Evolutionary conservation across 495 filamentous ascomycete genomes (phyloP), one percentile per base, ranked within the genome.

Genomic region (Podospora bellae-mahoneyi): DNA sequence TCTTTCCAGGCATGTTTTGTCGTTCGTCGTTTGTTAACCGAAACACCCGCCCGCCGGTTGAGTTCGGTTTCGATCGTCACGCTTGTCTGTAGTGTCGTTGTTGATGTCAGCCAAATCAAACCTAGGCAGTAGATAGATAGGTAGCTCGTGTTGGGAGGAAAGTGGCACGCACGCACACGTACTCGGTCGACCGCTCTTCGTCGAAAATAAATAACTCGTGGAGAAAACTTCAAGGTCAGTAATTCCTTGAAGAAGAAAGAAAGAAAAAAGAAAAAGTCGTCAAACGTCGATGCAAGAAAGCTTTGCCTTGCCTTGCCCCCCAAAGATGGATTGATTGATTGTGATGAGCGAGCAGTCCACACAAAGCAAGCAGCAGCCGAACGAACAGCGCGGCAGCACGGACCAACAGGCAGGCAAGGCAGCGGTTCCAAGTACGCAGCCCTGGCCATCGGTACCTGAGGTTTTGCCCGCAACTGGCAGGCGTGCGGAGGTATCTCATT

Each of bases 1-100:
- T 88, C 74, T 91, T 91, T 73, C 83, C 85, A 65, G 83, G 84
- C 82, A 84, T 32, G 6, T 32, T 32, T 4, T 32, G 30, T 32
- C 30, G 30, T 32, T 66, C 7, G 32, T 68, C 48, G 69, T 65
- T 67, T 55, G 23, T 23, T 23, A 23, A 23, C 23, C 1, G 23
- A 23, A 23, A 23, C 23, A 23, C 23, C 23, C 23, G 23, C 23
- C 23, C 23, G 23, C 23, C 23, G 23, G 23, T 23, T 23, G 23
- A 23, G 23, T 23, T 23, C 23, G 23, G 23, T 23, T 23, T 23
- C 1, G 23, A 23, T 23, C 23, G 23, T 23, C 23, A 23, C 23
- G 23, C 23, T 23, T 23, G 23, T 23, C 23, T 23, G 23, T 23
- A 23, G 23, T 23, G 1, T 23, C 23, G 23, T 23, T 23, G 23